Percentiles rank a stretch among this genome's conserved stretches.
These are phyloP conservation scores for Ramalina peruviana DNA, from an alignment of 495 filamentous ascomycete species.

Conservation along the genomic window DNA sequence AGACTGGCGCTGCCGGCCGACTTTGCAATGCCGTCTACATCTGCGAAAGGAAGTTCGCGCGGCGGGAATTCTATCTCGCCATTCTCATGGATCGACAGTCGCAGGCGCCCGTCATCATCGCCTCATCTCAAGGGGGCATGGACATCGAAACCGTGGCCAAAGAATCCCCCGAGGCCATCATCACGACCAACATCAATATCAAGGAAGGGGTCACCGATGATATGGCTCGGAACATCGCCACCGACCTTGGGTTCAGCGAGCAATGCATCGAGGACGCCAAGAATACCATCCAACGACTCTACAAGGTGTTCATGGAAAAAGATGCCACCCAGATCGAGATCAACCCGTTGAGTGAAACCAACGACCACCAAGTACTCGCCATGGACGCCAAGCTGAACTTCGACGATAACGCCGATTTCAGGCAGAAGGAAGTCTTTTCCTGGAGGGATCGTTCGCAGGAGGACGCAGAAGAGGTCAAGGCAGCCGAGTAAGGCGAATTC, in stretches of 20 bases:
- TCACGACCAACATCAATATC: constrained; percentile 84
- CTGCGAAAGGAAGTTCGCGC: constrained; percentile 98
- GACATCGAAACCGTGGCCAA: constrained; percentile 97
- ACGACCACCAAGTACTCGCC: constrained; percentile 89
- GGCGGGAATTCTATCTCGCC: constrained; percentile 96
- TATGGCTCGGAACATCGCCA: constrained; percentile 80
- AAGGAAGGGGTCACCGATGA: constrained; percentile 89
- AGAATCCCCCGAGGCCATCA: constrained; percentile 91
- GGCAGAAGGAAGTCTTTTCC: constrained; percentile 87
- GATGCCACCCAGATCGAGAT: constrained; percentile 99
- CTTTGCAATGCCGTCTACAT: constrained; percentile 95
- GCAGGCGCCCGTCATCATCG: constrained; percentile 88
- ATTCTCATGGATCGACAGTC: constrained; percentile 91
- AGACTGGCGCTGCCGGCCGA: constrained; percentile 83
- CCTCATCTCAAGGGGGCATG: constrained; percentile 96
- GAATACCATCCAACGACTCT: constrained; percentile 93
- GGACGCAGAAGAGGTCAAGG: constrained; percentile 93
- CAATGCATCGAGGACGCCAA: constrained; percentile 91
- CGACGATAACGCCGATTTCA: constrained; percentile 97
- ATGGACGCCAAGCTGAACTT: constrained; percentile 99
- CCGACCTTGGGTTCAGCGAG: constrained; percentile 87
- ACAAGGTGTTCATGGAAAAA: constrained; percentile 95
- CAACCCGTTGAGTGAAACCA: constrained; percentile 94
- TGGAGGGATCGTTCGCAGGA: constrained; percentile 93
- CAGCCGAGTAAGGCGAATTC: constrained; percentile 50